Evolutionary conservation across 2,329 filamentous ascomycete species (phyloP), one percentile per base, ranked within the genome.

Genomic region (Dothideomycetidae sp.): DNA sequence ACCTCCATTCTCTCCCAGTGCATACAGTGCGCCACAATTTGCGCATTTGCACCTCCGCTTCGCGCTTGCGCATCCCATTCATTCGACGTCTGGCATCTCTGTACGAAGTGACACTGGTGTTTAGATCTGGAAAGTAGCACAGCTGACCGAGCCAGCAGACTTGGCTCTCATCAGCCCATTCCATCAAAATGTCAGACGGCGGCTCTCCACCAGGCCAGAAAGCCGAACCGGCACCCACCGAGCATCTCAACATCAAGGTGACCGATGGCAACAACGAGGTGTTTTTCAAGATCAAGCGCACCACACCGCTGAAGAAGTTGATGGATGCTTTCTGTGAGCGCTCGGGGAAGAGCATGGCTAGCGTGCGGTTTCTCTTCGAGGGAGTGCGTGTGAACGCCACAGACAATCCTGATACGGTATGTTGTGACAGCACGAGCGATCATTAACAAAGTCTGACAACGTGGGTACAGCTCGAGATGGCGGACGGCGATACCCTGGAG

Each of bases 231-330:
- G 52, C 50, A 15, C 63, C 66, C 39, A 66, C 66, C 18, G 88
- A 96, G 63, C 90, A 98, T 61, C 69, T 98, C 4, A 98, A 98
- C 65, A 96, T 98, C 66, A 98, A 98, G 60, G 90, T 98, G 10
- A 96, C 90, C 0, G 90, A 98, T 52, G 94, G 93, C 66, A 94
- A 94, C 67, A 98, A 98, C 59, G 90, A 98, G 58, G 88, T 98
- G 52, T 98, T 96, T 62, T 98, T 98, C 70, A 98, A 98, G 70
- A 98, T 98, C 67, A 98, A 98, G 78, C 75, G 86, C 26, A 85
- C 80, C 14, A 98, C 90, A 1, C 82, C 85, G 58, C 73, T 98
- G 1, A 90, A 93, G 65, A 98, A 98, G 68, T 70, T 98, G 39
- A 98, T 98, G 90, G 80, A 84, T 44, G 90, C 90, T 13, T 98